Evolutionary conservation across 371 early-diverging fungal genomes (phyloP).

Genomic region (Mucor indicus): DNA sequence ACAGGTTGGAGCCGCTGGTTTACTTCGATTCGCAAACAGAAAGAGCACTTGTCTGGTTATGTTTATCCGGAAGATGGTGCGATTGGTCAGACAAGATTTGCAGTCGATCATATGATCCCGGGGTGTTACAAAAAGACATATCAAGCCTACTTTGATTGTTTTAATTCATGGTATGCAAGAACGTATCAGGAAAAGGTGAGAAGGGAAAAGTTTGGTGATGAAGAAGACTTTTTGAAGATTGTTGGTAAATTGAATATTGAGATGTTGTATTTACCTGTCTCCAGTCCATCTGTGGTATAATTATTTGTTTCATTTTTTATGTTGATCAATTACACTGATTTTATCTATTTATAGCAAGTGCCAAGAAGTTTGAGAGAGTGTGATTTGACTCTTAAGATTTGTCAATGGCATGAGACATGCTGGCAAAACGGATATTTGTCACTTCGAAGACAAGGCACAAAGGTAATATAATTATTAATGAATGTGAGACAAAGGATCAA

Average conservation of each 20-base stretch:
- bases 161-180: conserved; percentile 42
- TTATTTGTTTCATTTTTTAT: too few relatives aligned
- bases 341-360: conserved; percentile 20
- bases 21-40: conserved; percentile 28
- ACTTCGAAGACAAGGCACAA: conserved; percentile 22
- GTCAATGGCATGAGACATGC: conserved; percentile 46
- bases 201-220: conserved; percentile 33
- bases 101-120: conserved; percentile 38
- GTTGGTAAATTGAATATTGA: conserved; percentile 37
- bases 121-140: conserved; percentile 38
- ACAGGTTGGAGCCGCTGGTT: conserved; percentile 30
- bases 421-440: conserved; percentile 41
- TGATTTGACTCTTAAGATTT: conserved; percentile 38
- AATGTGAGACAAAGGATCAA: too few relatives aligned
- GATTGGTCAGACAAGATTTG: conserved; percentile 42
- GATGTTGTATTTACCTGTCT: conserved; percentile 39
- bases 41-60: conserved; percentile 37
- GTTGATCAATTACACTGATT: too few relatives aligned
- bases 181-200: conserved; percentile 21
- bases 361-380: conserved; percentile 44
- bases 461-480: conserved; percentile 27
- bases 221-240: conserved; percentile 39
- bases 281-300: conserved; percentile 22
- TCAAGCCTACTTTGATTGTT: conserved; percentile 37
- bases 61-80: conserved; percentile 46